Conservation (phyloP, 352 stramenopile species). For the Pythium plurisporium region DNA sequence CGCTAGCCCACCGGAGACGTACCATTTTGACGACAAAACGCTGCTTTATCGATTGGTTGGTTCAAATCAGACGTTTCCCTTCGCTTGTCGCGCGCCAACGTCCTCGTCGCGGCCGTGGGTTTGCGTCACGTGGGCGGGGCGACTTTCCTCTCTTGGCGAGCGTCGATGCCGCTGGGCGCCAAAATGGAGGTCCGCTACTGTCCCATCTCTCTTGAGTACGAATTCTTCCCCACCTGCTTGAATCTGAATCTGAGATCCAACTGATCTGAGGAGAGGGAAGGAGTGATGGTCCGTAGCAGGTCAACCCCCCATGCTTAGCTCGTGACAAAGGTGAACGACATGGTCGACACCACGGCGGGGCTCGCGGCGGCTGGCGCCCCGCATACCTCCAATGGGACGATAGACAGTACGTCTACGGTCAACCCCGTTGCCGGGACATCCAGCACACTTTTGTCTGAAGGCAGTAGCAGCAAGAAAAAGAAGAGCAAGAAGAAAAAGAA, state of each 20-base stretch:
- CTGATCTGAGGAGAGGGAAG: background rate
- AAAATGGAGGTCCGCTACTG: slow-evolving; percentile 7
- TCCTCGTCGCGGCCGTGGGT: background rate
- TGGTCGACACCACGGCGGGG: no score
- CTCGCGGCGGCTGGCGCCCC: no score
- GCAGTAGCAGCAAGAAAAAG: background rate
- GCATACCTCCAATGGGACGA: no score
- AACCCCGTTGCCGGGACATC: no score
- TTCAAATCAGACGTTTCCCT: background rate
- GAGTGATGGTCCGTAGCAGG: slow-evolving; percentile 1
- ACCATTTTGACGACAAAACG: slow-evolving; percentile 7
- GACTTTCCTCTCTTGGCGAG: slow-evolving; percentile 5
- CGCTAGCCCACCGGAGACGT: background rate
- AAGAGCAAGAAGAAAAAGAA: background rate
- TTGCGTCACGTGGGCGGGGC: background rate
- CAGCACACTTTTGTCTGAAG: no score
- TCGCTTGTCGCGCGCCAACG: background rate
- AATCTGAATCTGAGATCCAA: background rate
- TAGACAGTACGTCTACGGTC: no score
- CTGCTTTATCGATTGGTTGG: background rate
- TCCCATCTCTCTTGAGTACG: slow-evolving; percentile 2
- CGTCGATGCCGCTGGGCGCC: slow-evolving; percentile 14
- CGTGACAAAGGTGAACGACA: no score
- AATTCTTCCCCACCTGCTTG: background rate
- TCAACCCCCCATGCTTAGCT: no score